Conservation (phyloP, 257 asterid genomes). For the Catharanthus roseus region DNA sequence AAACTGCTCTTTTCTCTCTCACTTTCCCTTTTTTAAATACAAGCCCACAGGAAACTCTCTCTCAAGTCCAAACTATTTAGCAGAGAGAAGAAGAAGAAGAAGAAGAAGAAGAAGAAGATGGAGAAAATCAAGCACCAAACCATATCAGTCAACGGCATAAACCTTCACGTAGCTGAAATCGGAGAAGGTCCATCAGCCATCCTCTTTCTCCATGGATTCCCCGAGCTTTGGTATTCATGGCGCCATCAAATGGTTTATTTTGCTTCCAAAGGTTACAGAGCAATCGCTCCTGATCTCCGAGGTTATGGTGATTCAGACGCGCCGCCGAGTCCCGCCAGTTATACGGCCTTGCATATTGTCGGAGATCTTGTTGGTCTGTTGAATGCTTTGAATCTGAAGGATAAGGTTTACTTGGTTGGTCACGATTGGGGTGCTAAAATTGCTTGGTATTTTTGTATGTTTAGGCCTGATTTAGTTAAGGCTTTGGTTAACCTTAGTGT, state of each 20-base stretch:
- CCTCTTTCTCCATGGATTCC: slow-evolving; percentile 84
- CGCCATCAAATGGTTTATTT: slow-evolving; percentile 86
- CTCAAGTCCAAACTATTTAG: too few species aligned
- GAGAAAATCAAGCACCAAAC: slow-evolving; percentile 61
- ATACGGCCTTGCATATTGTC: slow-evolving; percentile 64
- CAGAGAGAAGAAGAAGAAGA: too few species aligned
- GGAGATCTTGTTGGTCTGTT: slow-evolving; percentile 73
- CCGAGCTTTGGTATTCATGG: slow-evolving; percentile 99
- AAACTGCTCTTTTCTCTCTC: too few species aligned
- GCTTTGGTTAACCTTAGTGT: slow-evolving; percentile 78
- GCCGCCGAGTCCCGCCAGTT: slow-evolving; percentile 58
- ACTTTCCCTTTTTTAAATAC: too few species aligned
- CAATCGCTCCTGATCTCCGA: slow-evolving; percentile 90
- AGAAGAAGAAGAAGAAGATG: slow-evolving; percentile 26
- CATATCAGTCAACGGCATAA: slow-evolving; percentile 55
- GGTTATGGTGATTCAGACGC: slow-evolving; percentile 92
- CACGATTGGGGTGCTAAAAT: slow-evolving; percentile 92
- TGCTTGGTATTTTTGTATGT: slow-evolving; percentile 73
- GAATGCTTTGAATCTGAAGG: slow-evolving; percentile 48
- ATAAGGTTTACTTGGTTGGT: slow-evolving; percentile 71
- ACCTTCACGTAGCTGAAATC: slow-evolving; percentile 82
- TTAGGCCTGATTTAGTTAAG: slow-evolving; percentile 71
- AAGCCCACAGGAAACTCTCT: too few species aligned
- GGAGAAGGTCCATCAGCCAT: slow-evolving; percentile 87
- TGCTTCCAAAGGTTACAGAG: slow-evolving; percentile 71